Conservation (phyloP, 768 basidiomycete genomes). For the Boletus coccyginus region DNA sequence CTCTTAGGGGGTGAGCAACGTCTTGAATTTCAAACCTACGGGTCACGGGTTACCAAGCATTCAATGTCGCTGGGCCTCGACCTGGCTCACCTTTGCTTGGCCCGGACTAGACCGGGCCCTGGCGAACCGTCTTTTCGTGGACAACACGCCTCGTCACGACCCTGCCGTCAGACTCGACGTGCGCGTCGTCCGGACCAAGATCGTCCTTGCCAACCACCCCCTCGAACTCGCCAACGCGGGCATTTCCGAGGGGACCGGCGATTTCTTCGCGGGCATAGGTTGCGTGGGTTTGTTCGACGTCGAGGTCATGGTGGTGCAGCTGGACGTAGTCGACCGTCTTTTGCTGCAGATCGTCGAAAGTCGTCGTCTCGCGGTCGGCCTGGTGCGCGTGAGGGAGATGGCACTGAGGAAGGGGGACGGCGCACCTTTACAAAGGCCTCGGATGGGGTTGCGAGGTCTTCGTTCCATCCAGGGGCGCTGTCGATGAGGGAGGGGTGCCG, state of each 20-base stretch:
- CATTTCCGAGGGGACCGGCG: slow-evolving; percentile 25
- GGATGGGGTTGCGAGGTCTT: slow-evolving; percentile 57
- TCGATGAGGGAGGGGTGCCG: slow-evolving; percentile 40
- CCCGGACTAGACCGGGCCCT: slow-evolving; percentile 2
- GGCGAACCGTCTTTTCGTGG: slow-evolving; percentile 6
- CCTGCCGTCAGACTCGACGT: slow-evolving; percentile 25
- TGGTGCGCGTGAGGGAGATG: background rate
- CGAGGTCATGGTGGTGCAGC: slow-evolving; percentile 10
- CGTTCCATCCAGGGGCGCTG: slow-evolving; percentile 73
- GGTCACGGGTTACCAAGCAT: background rate
- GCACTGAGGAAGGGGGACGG: background rate
- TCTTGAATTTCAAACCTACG: slow-evolving; percentile 12
- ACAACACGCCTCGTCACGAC: slow-evolving; percentile 18
- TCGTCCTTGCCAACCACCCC: slow-evolving; percentile 29
- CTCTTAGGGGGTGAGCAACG: background rate
- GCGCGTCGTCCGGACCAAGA: slow-evolving; percentile 23
- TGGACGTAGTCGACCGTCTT: slow-evolving; percentile 22
- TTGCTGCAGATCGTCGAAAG: slow-evolving; percentile 19
- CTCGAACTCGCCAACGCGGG: slow-evolving; percentile 31
- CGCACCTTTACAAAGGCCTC: slow-evolving; percentile 64
- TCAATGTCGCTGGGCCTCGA: background rate
- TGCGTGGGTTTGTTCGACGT: slow-evolving; percentile 24
- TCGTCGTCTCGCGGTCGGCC: slow-evolving; percentile 24
- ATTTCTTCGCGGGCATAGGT: slow-evolving; percentile 28
- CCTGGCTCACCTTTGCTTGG: slow-evolving; percentile 15